phyloP scores from a whole-genome alignment of 306 rosid species.

The Lathyrus tuberosus region DNA sequence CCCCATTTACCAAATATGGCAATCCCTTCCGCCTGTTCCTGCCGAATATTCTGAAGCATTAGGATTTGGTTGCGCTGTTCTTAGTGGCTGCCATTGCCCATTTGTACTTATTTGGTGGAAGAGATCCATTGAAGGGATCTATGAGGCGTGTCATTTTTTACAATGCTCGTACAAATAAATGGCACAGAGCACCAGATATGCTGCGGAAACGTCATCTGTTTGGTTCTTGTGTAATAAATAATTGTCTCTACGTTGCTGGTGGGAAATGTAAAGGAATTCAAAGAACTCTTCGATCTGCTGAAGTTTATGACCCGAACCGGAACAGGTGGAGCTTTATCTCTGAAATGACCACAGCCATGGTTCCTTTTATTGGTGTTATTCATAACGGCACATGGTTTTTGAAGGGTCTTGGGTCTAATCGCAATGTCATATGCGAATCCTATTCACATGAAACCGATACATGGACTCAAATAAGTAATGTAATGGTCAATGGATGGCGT shows the following conservation, averaged over 20 bases:
- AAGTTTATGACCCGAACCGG: conserved; percentile 88
- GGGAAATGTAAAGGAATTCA: conserved; percentile 99
- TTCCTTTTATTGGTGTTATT: conserved; percentile 96
- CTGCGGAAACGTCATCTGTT: conserved; percentile 92
- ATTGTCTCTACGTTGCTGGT: conserved; percentile 96
- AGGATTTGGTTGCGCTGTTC: conserved; percentile 98
- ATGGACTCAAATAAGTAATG: conserved; percentile 80
- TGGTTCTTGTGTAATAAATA: conserved; percentile 93
- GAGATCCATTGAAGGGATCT: conserved; percentile 85
- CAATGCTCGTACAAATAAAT: conserved; percentile 90
- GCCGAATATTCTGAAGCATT: conserved; percentile 91
- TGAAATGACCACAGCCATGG: conserved; percentile 96
- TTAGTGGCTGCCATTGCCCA: conserved; percentile 99
- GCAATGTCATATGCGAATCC: conserved; percentile 91
- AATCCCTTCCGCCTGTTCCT: conserved; percentile 97
- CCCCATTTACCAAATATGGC: conserved; percentile 97
- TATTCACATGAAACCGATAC: conserved; percentile 86
- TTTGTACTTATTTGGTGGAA: conserved; percentile 95
- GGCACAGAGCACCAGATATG: conserved; percentile 99
- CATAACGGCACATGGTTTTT: conserved; percentile 89
- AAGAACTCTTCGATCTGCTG: conserved; percentile 95
- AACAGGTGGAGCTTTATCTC: conserved; percentile 91
- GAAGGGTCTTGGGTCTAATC: conserved; percentile 91
- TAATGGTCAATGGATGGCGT: conserved; percentile 93
- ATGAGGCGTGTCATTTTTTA: conserved; percentile 98